Percentiles rank a stretch among this genome's conserved stretches.
Conservation (phyloP, 1,139 yeast genomes). For the Trichomonascaceae sp. region DNA sequence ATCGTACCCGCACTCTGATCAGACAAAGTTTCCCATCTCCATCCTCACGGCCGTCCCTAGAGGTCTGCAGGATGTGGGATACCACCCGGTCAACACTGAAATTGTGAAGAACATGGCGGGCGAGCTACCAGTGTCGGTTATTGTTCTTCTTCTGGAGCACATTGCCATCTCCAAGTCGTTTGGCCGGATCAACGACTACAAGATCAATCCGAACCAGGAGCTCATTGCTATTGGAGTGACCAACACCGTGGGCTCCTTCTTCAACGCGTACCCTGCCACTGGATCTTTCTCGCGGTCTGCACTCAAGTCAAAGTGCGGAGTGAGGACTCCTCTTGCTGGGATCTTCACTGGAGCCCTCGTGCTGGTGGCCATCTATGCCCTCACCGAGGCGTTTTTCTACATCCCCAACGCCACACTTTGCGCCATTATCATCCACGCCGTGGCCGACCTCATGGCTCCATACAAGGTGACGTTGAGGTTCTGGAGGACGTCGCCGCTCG, state of each 20-base stretch:
- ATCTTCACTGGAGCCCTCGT: slow-evolving; percentile 84
- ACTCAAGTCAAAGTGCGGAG: slow-evolving; percentile 89
- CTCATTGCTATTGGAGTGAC: slow-evolving; percentile 88
- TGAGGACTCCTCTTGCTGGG: slow-evolving; percentile 89
- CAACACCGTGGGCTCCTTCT: slow-evolving; percentile 81
- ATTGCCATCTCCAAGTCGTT: slow-evolving; percentile 89
- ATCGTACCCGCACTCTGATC: slow-evolving; percentile 23
- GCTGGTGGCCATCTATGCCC: slow-evolving; percentile 67
- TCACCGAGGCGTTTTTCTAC: slow-evolving; percentile 72
- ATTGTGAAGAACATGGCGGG: slow-evolving; percentile 49
- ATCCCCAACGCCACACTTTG: slow-evolving; percentile 81
- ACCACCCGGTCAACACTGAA: slow-evolving; percentile 52
- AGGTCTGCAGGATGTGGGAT: slow-evolving; percentile 69
- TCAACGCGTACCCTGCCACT: slow-evolving; percentile 90
- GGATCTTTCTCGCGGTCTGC: slow-evolving; percentile 96
- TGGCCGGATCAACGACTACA: slow-evolving; percentile 85
- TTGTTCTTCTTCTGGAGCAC: slow-evolving; percentile 76
- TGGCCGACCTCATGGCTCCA: slow-evolving; percentile 68
- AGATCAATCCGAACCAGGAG: slow-evolving; percentile 87
- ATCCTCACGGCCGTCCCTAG: slow-evolving; percentile 70
- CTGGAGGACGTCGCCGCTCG: slow-evolving; percentile 68
- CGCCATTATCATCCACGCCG: slow-evolving; percentile 94
- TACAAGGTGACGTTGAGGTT: slow-evolving; percentile 60
- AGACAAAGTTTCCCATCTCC: slow-evolving; percentile 34
- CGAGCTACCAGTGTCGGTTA: slow-evolving; percentile 75